Conservation (phyloP, 495 filamentous ascomycete species). For the Tuber borchii region DNA sequence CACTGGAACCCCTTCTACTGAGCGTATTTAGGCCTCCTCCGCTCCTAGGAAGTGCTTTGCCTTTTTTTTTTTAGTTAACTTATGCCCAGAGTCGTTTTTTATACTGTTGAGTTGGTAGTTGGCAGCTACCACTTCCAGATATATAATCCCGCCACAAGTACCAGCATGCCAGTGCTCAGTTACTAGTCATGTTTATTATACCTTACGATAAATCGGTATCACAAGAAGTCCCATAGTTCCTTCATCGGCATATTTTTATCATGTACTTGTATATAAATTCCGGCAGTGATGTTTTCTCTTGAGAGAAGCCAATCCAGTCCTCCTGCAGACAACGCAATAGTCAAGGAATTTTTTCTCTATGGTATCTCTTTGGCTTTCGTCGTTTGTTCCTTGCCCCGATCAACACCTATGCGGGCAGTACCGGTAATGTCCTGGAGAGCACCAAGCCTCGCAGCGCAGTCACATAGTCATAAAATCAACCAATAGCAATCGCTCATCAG, state of each 20-base stretch:
- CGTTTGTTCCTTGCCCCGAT: background rate
- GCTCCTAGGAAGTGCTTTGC: too few species aligned
- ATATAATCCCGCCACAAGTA: too few species aligned
- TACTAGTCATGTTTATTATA: background rate
- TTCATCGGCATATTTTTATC: background rate
- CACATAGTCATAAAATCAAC: background rate
- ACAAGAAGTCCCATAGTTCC: background rate
- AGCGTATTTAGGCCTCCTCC: too few species aligned
- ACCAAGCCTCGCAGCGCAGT: background rate
- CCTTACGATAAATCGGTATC: background rate
- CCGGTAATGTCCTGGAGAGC: background rate
- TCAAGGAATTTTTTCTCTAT: background rate
- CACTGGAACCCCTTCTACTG: too few species aligned
- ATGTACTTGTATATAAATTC: background rate
- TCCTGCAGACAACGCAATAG: background rate
- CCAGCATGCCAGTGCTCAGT: background rate
- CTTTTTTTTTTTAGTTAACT: too few species aligned
- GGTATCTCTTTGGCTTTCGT: background rate
- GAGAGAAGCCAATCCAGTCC: background rate
- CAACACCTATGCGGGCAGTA: background rate
- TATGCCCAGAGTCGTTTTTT: too few species aligned
- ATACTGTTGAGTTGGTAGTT: too few species aligned
- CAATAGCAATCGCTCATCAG: background rate
- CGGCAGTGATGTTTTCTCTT: background rate
- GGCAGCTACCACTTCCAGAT: too few species aligned